Base-by-base conservation (phyloP, 2,329 filamentous ascomycete genomes). In the Fusarium albidum region DNA sequence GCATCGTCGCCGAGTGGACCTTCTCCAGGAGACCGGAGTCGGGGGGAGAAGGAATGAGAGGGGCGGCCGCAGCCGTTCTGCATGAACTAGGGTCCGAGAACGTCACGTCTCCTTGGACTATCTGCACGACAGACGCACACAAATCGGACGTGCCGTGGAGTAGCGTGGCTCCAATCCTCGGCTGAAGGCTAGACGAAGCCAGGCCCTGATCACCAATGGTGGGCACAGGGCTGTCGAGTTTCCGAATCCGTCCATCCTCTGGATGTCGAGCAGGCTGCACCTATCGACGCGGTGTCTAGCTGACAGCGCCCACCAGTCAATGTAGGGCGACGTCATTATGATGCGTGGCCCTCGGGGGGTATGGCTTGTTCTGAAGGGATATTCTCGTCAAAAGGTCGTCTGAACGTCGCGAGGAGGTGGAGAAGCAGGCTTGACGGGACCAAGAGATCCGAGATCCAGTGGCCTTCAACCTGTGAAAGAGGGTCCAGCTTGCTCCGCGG, bases 321-420 rank as follows among this genome's bases (percentile, higher is more conserved):
- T 49, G 45, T 57, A 12, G 18, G 45, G 35, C 61, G 50, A 54
- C 57, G 61, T 64, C 60, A 65, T 56, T 13, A 32, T 56, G 51
- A 49, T 63, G 45, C 38, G 21, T 43, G 28, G 41, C 17, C n/a
- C 27, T 28, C 45, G 29, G 43, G 29, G 18, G 51, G 33, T 41
- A 47, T 38, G 31, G 50, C 41, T 55, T 50, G 37, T 43, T 48
- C 12, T 21, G 35, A 41, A 57, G 48, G 35, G 42, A 49, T 47
- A 41, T 39, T 34, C 34, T 43, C 15, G 15, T 31, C 51, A 34
- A 50, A 40, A 33, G 17, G 53, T 14, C 25, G 26, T 39, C 18
- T 25, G 17, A 40, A 41, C n/a, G n/a, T 21, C 15, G 17, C 17
- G 28, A 21, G 34, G 25, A 38, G 47, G 43, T 42, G 46, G 15